Evolutionary conservation across 805 yeast genomes (phyloP), one percentile per base, ranked within the genome.

Genomic region (Candida odintsovae): DNA sequence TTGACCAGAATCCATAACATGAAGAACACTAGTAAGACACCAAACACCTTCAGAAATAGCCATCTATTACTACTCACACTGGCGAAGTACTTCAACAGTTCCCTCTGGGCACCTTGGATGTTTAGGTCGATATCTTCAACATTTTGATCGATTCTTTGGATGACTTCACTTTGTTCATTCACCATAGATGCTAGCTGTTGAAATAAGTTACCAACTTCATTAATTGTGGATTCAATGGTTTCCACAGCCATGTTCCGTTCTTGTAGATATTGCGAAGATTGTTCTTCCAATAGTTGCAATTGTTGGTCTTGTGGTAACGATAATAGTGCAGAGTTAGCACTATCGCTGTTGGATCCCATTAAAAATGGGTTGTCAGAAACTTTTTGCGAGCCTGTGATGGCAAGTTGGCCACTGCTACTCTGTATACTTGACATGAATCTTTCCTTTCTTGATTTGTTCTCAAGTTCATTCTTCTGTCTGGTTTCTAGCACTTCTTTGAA

Each of bases 171-270:
- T 67, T 94, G 99, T 65, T 94, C 98, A 51, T 87, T 90, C 8
- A 94, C 97, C 98, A 94, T 92, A 1, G 95, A 85, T 6, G 98
- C 96, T 57, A 94, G 73, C 66, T 94, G 99, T 58, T 87, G 92
- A 69, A 94, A 94, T 50, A 94, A 73, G 42, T 86, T 85, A 38
- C 99, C 99, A 42, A 94, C 96, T 65, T 94, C 98, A 60, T 92
- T 92, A 50, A 94, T 94, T 0, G 99, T 94, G n/a, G 89, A 77
- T 63, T 94, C 99, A 43, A 94, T 94, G 0, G 97, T 88, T 62
- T 92, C 98, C 43, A 94, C 97, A 0, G 99, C 99, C 40, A 82
- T 65, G 57, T 82, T 83, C 58, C 99, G 76, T 55, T 86, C 94
- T 58, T 83, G 92, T 46, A 90, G 69, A 61, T 94, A 94, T 46